phyloP scores from a whole-genome alignment of 23 red algal species.

The Gracilaria gracilis region DNA sequence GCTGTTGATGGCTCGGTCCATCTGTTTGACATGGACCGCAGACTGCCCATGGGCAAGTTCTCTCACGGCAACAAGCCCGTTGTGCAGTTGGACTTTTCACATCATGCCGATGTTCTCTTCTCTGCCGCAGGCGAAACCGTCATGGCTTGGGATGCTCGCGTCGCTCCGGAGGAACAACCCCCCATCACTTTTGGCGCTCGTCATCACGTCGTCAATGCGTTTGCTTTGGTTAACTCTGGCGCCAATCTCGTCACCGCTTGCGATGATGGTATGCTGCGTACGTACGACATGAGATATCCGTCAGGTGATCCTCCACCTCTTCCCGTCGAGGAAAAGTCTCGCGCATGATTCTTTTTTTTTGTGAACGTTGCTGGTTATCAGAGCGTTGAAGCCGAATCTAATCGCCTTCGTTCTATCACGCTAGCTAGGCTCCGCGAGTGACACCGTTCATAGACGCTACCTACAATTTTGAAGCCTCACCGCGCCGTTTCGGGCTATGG shows the following conservation, averaged over 20 bases:
- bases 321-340: neutral
- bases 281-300: constrained; percentile 67
- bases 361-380: too few relatives aligned
- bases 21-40: constrained; percentile 75
- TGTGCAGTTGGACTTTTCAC: constrained; percentile 48
- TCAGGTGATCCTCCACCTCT: constrained; percentile 43
- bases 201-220: constrained; percentile 25
- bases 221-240: constrained; percentile 54
- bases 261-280: constrained; percentile 50
- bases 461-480: neutral
- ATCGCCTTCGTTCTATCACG: too few relatives aligned
- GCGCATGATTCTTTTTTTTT: neutral
- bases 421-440: neutral
- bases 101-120: constrained; percentile 67
- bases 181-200: constrained; percentile 53
- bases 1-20: constrained; percentile 29
- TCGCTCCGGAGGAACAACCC: constrained; percentile 49
- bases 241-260: constrained; percentile 58
- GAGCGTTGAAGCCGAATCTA: too few relatives aligned
- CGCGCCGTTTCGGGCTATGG: neutral
- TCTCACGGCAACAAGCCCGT: constrained; percentile 25
- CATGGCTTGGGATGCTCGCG: constrained; percentile 67
- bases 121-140: constrained; percentile 60
- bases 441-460: neutral
- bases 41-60: constrained; percentile 70